Conservation (phyloP, 768 basidiomycete genomes). For the button mushroom (Agaricus bisporus) region DNA sequence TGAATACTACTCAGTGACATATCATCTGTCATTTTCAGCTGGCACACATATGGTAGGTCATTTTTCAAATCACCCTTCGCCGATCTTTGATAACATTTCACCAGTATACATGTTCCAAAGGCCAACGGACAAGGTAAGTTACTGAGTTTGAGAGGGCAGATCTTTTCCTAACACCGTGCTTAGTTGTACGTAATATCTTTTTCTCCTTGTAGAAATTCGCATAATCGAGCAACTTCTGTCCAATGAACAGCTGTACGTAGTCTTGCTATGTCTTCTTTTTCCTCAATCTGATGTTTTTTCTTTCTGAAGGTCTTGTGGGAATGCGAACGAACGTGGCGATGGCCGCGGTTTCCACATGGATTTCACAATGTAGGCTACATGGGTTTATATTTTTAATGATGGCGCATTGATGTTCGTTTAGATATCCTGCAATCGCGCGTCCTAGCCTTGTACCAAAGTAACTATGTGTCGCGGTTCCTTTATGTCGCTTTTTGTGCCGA, state of each 20-base stretch:
- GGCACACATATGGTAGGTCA: slow-evolving; percentile 1
- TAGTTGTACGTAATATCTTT: slow-evolving; percentile 1
- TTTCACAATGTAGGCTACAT: slow-evolving; percentile 17
- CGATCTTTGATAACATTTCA: not conserved
- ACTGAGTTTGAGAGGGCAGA: not conserved
- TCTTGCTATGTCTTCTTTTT: not conserved
- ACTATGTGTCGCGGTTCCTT: slow-evolving; percentile 13
- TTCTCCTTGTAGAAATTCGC: not conserved
- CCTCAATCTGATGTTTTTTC: not conserved
- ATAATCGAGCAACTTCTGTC: not conserved
- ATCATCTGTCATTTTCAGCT: not conserved
- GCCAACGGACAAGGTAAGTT: not conserved
- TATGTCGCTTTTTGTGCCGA: slow-evolving; percentile 16
- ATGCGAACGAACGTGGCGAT: slow-evolving; percentile 16
- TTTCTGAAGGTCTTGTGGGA: slow-evolving; percentile 15
- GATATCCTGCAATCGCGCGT: slow-evolving; percentile 24
- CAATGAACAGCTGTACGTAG: slow-evolving; percentile 13
- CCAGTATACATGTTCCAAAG: not conserved
- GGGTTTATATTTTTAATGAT: not conserved
- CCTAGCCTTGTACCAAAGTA: slow-evolving; percentile 18
- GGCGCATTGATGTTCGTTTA: slow-evolving; percentile 2
- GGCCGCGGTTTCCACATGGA: slow-evolving; percentile 18
- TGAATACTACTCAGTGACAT: not conserved
- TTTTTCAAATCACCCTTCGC: not conserved
- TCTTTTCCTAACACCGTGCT: not conserved